Evolutionary conservation across 192 early-diverging fungal species (phyloP), one percentile per base, ranked within the genome.

Genomic region (Linnemannia hyalina): DNA sequence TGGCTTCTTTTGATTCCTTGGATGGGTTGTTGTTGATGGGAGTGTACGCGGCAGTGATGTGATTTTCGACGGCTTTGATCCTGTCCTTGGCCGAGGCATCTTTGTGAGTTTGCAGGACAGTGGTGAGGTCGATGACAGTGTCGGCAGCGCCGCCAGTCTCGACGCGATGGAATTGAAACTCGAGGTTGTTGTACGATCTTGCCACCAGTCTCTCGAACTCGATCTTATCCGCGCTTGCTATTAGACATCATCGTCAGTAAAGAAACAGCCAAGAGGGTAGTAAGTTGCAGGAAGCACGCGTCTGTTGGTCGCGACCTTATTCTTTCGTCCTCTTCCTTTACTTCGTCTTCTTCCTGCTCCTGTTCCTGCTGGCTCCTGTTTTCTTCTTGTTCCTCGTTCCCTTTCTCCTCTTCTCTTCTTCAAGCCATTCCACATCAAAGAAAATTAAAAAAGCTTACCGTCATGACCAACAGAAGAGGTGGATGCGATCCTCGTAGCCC

Each of bases 1-100:
- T 81, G 26, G 84, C 84, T 41, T 86, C 84, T 29, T 86, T 81
- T 15, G 26, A 18, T 68, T 86, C 84, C 60, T 86, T 86, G 75
- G 84, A 77, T 2, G 29, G 47, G 6, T 18, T 72, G 16, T 18
- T 68, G 16, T 13, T 8, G 22, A n/a, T 41, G 4, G 55, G 6
- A 57, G 55, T 32, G 44, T 77, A 81, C 1, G 75, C n/a, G 10
- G 78, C 41, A 4, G 38, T 74, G 60, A 86, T 86, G 52, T 86
- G 79, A 1, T 77, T 72, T 41, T 78, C 71, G 29, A 86, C 49
- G 3, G 75, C 79, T 47, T 80, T 81, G 54, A 73, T 49, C 15
- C 72, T 72, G 63, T 78, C 79, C 29, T 86, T 80, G 9, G 54
- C 52, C 13, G 78, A 74, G 9, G 79, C 57, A 2, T 60, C 76